phyloP scores from a whole-genome alignment of 1,284 basidiomycete species.

The Marasmius sp. region DNA sequence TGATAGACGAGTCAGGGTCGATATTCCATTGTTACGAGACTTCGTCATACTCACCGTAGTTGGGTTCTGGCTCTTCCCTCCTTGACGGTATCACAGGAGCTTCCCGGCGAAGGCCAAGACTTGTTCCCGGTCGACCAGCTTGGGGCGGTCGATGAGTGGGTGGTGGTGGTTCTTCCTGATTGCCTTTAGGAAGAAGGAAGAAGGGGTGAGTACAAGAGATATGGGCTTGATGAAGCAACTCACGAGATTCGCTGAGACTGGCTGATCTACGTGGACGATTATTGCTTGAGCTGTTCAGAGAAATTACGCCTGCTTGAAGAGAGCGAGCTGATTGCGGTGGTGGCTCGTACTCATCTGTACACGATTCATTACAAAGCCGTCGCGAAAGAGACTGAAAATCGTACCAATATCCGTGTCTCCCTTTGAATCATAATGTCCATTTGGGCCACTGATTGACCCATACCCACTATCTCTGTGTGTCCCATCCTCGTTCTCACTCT shows the following conservation, averaged over 20 bases:
- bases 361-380: background rate
- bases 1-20: background rate
- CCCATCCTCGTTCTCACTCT: slow-evolving; percentile 10
- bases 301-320: slow-evolving; percentile 3
- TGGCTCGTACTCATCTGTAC: slow-evolving; percentile 5
- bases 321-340: background rate
- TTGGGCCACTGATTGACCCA: slow-evolving; percentile 1
- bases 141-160: slow-evolving; percentile 24
- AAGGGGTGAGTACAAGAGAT: background rate
- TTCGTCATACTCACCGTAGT: slow-evolving; percentile 29
- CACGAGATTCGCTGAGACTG: slow-evolving; percentile 61
- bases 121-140: slow-evolving; percentile 51
- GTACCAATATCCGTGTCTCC: slow-evolving; percentile 19
- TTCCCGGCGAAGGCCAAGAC: slow-evolving; percentile 37
- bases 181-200: background rate
- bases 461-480: slow-evolving; percentile 20
- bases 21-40: background rate
- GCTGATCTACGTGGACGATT: slow-evolving; percentile 64
- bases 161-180: slow-evolving; percentile 3
- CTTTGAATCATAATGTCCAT: background rate
- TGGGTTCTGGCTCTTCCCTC: slow-evolving; percentile 41
- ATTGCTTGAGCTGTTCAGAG: slow-evolving; percentile 33
- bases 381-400: background rate
- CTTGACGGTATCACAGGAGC: slow-evolving; percentile 44
- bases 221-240: slow-evolving; percentile 21